phyloP scores from a whole-genome alignment of 805 yeast genomes.

The Candida namnaoensis region DNA sequence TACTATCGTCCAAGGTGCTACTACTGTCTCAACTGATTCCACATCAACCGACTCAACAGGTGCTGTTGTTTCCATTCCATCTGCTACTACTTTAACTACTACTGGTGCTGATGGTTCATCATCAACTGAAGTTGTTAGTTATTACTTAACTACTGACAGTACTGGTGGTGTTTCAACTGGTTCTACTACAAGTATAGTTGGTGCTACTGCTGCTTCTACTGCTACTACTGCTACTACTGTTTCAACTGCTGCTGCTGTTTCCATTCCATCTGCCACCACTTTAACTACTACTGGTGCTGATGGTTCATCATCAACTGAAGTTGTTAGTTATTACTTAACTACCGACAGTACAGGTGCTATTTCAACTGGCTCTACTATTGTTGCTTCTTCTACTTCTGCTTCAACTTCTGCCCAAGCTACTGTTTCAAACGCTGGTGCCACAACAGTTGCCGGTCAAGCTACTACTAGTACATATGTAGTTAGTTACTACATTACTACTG shows the following conservation, averaged over 20 bases:
- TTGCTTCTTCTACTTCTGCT: constrained; percentile 3
- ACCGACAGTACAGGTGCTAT: constrained; percentile 3
- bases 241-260: constrained; percentile 1
- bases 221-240: constrained; percentile 16
- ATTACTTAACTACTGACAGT: constrained; percentile 1
- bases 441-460: background rate
- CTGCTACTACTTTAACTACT: constrained; percentile 14
- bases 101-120: constrained; percentile 12
- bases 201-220: constrained; percentile 15
- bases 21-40: constrained; percentile 1
- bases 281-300: too few species aligned
- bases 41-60: background rate
- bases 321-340: constrained; percentile 17
- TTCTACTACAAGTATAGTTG: constrained; percentile 3
- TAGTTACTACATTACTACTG: constrained; percentile 12
- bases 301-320: constrained; percentile 18
- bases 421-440: too few species aligned
- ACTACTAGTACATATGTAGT: constrained; percentile 3
- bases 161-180: constrained; percentile 5
- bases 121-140: constrained; percentile 10
- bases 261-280: background rate
- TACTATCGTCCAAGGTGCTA: background rate
- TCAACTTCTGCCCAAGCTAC: constrained; percentile 10
- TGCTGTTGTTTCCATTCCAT: constrained; percentile 3
- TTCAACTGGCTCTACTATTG: constrained; percentile 8